Percentiles rank a stretch among this genome's conserved stretches.
These are phyloP conservation scores for Fusarium annulatum DNA, from an alignment of 2,329 filamentous ascomycete genomes.

Conservation along the genomic window DNA sequence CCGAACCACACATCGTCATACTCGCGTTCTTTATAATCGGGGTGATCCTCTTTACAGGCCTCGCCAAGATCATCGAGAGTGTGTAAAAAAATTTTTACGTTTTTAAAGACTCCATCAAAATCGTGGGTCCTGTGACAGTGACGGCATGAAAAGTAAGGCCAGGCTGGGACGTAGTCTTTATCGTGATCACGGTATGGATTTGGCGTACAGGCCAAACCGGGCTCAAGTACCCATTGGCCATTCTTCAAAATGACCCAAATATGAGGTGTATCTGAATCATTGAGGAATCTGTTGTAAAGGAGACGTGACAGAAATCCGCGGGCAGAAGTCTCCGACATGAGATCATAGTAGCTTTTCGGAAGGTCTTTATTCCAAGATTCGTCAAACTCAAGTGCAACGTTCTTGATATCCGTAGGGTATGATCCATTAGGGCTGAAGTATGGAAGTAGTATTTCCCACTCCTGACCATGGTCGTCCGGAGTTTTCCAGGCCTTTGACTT, in stretches of 20 bases:
- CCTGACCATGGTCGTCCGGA: accelerated
- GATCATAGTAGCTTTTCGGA: background rate
- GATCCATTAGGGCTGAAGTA: background rate
- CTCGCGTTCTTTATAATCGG: accelerated
- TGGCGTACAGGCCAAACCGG: accelerated
- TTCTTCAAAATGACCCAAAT: background rate
- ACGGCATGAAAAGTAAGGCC: accelerated
- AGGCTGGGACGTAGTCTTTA: background rate
- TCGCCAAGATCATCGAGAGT: accelerated
- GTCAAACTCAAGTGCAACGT: background rate
- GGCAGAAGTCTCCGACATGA: background rate
- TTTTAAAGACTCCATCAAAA: background rate
- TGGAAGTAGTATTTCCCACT: accelerated
- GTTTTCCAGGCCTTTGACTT: background rate
- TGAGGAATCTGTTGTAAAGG: background rate
- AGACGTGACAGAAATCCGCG: background rate
- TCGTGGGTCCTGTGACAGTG: background rate
- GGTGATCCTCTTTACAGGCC: background rate
- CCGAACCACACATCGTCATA: background rate
- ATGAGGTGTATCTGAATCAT: accelerated
- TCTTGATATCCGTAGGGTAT: background rate
- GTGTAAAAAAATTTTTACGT: accelerated
- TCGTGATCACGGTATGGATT: accelerated
- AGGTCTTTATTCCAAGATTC: background rate
- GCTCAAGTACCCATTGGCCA: background rate